These are phyloP conservation scores for Thielaviopsis euricoi DNA, from an alignment of 2,329 filamentous ascomycete species.

Conservation along the genomic window DNA sequence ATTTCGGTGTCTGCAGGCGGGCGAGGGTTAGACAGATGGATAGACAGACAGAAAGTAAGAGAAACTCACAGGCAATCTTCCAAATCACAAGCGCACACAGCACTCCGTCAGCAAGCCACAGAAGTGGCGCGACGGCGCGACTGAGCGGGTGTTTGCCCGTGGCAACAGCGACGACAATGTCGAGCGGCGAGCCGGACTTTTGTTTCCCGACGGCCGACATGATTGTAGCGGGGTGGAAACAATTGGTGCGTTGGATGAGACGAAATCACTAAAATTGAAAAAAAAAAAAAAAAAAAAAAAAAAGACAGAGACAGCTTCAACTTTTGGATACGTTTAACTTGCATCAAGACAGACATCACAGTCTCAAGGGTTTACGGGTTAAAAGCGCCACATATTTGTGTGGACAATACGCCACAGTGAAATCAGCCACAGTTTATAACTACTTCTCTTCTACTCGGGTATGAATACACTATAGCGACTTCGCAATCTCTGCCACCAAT, in stretches of 20 bases:
- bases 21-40: conserved; percentile 2
- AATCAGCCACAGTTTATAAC: too few relatives aligned
- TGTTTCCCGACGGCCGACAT: not conserved
- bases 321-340: too few relatives aligned
- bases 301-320: too few relatives aligned
- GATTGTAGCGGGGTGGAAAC: not conserved
- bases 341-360: too few relatives aligned
- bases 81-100: conserved; percentile 62
- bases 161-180: conserved; percentile 25
- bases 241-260: too few relatives aligned
- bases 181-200: not conserved
- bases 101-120: conserved; percentile 53
- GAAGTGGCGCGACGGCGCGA: conserved; percentile 35
- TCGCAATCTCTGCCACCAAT: conserved; percentile 45
- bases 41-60: not conserved
- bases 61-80: conserved; percentile 61
- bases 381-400: too few relatives aligned
- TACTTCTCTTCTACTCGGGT: too few relatives aligned
- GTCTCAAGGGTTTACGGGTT: too few relatives aligned
- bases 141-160: conserved; percentile 34
- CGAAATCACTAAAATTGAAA: too few relatives aligned
- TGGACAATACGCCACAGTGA: too few relatives aligned
- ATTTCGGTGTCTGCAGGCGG: conserved; percentile 67
- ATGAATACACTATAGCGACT: too few relatives aligned
- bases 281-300: too few relatives aligned